A percentile compares a stretch with the other conserved stretches of the same genome.
These are phyloP conservation scores for Hypoxylon lienhwacheense DNA, from an alignment of 495 filamentous ascomycete species.

Conservation along the genomic window DNA sequence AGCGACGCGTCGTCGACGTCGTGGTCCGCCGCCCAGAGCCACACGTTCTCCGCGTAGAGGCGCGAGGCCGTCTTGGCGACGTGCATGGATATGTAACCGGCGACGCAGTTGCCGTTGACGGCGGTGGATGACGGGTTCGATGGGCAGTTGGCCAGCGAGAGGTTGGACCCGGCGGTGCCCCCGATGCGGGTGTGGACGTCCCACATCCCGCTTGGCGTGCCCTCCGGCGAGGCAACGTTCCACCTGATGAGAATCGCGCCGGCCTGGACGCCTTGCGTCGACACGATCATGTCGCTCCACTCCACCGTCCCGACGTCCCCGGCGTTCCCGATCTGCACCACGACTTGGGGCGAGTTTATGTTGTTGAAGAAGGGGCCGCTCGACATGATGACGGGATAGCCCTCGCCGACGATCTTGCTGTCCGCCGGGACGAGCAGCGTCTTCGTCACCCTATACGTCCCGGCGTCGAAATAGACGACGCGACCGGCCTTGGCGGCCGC, in stretches of 20 bases:
- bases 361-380: constrained; percentile 66
- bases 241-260: constrained; percentile 86
- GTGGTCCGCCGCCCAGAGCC: constrained; percentile 75
- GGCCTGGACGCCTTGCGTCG: constrained; percentile 70
- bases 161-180: constrained; percentile 73
- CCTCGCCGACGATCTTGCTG: constrained; percentile 76
- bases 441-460: constrained; percentile 74
- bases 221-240: constrained; percentile 68
- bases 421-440: constrained; percentile 76
- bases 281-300: constrained; percentile 76
- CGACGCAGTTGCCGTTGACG: constrained; percentile 61
- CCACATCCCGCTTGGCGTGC: constrained; percentile 77
- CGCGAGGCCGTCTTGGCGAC: constrained; percentile 57
- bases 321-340: constrained; percentile 71
- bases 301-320: constrained; percentile 75
- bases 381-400: constrained; percentile 82
- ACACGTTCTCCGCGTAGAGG: constrained; percentile 67
- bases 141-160: constrained; percentile 71
- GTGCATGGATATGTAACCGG: constrained; percentile 69
- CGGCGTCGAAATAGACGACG: constrained; percentile 84
- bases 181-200: constrained; percentile 85
- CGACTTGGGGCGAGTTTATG: constrained; percentile 63
- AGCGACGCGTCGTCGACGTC: constrained; percentile 64
- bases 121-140: constrained; percentile 58
- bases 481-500: constrained; percentile 55